phyloP scores from a whole-genome alignment of 2,329 filamentous ascomycete species.

The Canariomyces notabilis region DNA sequence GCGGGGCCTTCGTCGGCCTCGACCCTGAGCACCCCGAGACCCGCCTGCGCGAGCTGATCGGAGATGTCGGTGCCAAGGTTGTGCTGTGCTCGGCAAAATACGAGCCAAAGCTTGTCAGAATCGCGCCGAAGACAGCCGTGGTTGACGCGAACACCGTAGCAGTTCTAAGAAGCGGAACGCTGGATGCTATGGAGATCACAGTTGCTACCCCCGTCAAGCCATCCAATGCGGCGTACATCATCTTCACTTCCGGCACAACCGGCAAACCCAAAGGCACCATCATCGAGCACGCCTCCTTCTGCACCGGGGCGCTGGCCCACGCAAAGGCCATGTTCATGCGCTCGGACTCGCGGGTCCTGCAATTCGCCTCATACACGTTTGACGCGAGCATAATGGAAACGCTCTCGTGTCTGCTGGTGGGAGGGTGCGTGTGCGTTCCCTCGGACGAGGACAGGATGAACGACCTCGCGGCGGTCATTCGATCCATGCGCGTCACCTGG shows the following conservation, averaged over 20 bases:
- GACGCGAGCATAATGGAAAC: slow-evolving; percentile 38
- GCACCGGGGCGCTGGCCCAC: slow-evolving; percentile 21
- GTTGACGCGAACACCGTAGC: slow-evolving; percentile 12
- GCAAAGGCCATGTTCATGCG: slow-evolving; percentile 21
- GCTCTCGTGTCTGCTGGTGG: slow-evolving; percentile 34
- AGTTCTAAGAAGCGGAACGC: not conserved
- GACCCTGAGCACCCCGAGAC: slow-evolving; percentile 24
- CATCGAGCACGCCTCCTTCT: slow-evolving; percentile 26
- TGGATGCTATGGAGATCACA: not conserved
- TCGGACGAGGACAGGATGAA: slow-evolving; percentile 37
- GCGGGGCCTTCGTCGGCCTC: slow-evolving; percentile 29
- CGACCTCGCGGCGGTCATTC: slow-evolving; percentile 31
- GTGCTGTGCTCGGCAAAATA: slow-evolving; percentile 18
- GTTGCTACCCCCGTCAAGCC: slow-evolving; percentile 10
- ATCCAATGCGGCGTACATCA: slow-evolving; percentile 31
- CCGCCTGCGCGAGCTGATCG: slow-evolving; percentile 19
- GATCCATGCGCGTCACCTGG: slow-evolving; percentile 25
- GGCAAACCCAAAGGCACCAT: slow-evolving; percentile 49
- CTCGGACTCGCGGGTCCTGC: slow-evolving; percentile 24
- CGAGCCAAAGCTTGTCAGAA: slow-evolving; percentile 12
- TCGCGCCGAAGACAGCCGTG: slow-evolving; percentile 10
- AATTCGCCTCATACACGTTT: slow-evolving; percentile 36
- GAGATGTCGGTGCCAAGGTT: slow-evolving; percentile 14
- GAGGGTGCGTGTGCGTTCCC: slow-evolving; percentile 38
- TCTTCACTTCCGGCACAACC: slow-evolving; percentile 51